Percentiles rank a stretch among this genome's conserved stretches.
phyloP scores from a whole-genome alignment of 768 basidiomycete genomes.

The Russula emetica region DNA sequence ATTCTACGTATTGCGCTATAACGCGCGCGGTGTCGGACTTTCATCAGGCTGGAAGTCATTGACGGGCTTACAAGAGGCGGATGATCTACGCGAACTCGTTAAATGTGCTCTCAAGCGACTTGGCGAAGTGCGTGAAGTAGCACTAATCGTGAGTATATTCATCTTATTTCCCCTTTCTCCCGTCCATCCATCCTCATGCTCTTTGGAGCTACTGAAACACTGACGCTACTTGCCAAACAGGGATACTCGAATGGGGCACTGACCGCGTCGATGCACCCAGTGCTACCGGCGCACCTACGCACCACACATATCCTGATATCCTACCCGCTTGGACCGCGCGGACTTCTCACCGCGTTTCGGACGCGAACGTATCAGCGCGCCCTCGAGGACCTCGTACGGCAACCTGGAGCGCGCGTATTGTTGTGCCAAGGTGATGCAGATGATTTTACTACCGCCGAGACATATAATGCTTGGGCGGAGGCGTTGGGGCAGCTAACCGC shows the following conservation, averaged over 20 bases:
- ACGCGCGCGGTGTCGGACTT: slow-evolving; percentile 71
- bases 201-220: background rate
- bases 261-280: slow-evolving; percentile 61
- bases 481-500: slow-evolving; percentile 33
- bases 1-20: slow-evolving; percentile 65
- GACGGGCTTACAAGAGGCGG: slow-evolving; percentile 64
- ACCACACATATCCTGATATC: slow-evolving; percentile 69
- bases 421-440: slow-evolving; percentile 65
- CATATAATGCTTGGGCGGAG: slow-evolving; percentile 54
- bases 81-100: slow-evolving; percentile 63
- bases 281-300: slow-evolving; percentile 45
- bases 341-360: slow-evolving; percentile 66
- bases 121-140: slow-evolving; percentile 45
- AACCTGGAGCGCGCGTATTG: slow-evolving; percentile 50
- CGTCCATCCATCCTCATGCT: background rate
- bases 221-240: slow-evolving; percentile 36
- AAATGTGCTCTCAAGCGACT: slow-evolving; percentile 48
- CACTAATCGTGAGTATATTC: slow-evolving; percentile 54
- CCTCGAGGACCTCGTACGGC: slow-evolving; percentile 47
- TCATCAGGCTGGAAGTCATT: slow-evolving; percentile 73
- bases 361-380: slow-evolving; percentile 49
- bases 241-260: slow-evolving; percentile 82
- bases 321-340: slow-evolving; percentile 67
- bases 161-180: background rate
- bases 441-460: slow-evolving; percentile 57